Evolutionary conservation across 352 stramenopile species (phyloP), one percentile per base, ranked within the genome.

Genomic region (Globisporangium carolinianum): DNA sequence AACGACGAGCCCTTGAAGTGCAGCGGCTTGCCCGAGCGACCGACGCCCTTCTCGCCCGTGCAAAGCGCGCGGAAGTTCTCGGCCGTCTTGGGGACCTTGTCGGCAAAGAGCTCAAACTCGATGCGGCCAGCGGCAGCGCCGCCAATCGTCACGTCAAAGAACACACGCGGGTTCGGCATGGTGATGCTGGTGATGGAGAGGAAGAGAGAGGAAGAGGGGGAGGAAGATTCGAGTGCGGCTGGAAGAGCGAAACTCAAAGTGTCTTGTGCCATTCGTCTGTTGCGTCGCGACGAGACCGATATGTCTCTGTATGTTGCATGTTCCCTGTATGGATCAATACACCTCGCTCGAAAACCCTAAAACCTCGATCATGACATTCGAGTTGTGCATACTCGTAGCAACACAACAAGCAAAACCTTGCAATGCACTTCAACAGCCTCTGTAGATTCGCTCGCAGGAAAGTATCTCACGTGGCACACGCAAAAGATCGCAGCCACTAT

Each of bases 111-210:
- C 73, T 91, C 82, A 50, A 92, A 84, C 56, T 64, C 69, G 58
- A 99, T 97, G 59, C 97, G 79, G 61, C 97, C 97, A 11, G 78
- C 80, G 52, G 91, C 70, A 54, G 79, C 75, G 47, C 91, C 95
- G 60, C 88, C 95, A 63, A 99, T 90, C 71, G 92, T 89, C 76
- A 99, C 98, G 69, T 99, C 97, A 66, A 99, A 98, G 72, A 98
- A 99, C 39, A 99, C 97, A 47, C 79, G 70, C 45, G 91, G 92
- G 83, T 98, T 96, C 55, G 83, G 54, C 84, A 94, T 94, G 62
- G 68, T 79, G 51, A 42, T 60, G 57, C 37, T 58, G 49, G 62
- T 47, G 32, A n/a, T 24, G 32, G 17, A n/a, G 24, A 37, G 15
- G 11, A n/a, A 17, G 37, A n/a, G 35, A 14, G 41, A 37, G 15